Percentiles rank a stretch among this genome's conserved stretches.
phyloP scores from a whole-genome alignment of 257 asterid species.

The Handroanthus guayacan region DNA sequence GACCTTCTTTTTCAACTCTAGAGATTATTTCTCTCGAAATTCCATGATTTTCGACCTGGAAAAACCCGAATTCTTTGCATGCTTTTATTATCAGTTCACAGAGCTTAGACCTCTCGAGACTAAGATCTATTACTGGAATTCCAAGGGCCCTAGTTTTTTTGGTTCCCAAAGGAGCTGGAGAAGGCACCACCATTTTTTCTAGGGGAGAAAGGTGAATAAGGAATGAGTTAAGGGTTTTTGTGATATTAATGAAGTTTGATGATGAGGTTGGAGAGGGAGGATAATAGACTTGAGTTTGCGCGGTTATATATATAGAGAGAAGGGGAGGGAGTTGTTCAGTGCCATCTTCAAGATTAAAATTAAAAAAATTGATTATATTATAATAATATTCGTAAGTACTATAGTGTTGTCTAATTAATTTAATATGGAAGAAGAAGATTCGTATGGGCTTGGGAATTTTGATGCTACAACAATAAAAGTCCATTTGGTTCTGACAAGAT shows the following conservation, averaged over 20 bases:
- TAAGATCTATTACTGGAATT: conserved; percentile 63
- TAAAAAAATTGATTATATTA: background rate
- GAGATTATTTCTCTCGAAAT: conserved; percentile 51
- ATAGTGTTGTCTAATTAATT: background rate
- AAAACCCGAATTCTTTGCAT: conserved; percentile 72
- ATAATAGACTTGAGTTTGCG: conserved; percentile 32
- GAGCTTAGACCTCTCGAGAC: conserved; percentile 42
- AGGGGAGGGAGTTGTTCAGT: conserved; percentile 26
- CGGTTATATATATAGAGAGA: conserved; percentile 41
- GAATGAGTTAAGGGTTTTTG: no score
- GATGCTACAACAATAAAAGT: conserved; percentile 41
- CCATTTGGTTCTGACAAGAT: conserved; percentile 42
- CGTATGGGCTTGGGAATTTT: conserved; percentile 13
- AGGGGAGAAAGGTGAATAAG: background rate
- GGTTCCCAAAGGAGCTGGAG: conserved; percentile 42
- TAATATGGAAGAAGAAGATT: background rate
- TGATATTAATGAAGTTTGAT: background rate
- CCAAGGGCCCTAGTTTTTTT: conserved; percentile 49
- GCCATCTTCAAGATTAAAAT: conserved; percentile 28
- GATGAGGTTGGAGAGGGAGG: conserved; percentile 29
- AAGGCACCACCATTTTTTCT: conserved; percentile 47
- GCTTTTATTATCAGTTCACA: conserved; percentile 55
- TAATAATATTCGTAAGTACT: background rate
- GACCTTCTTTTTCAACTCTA: conserved; percentile 53
- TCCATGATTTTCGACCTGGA: conserved; percentile 69